Evolutionary conservation across 371 early-diverging fungal species (phyloP).

Genomic region (Mortierella sp.): DNA sequence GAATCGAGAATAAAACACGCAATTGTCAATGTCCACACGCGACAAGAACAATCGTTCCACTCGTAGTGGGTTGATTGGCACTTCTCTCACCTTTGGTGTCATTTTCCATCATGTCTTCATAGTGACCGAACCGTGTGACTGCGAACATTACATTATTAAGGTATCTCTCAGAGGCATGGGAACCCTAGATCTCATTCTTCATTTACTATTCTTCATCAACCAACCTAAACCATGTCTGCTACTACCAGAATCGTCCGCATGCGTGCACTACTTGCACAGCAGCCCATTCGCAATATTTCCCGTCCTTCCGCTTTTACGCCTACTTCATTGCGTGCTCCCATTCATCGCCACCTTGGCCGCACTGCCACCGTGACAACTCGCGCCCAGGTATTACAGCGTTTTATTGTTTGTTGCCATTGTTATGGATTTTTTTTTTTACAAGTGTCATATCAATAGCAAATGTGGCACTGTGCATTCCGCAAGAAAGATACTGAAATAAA

Average conservation of each 20-base stretch:
- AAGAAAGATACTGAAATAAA: background rate
- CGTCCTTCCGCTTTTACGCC: background rate
- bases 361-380: conserved; percentile 31
- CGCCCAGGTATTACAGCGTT: conserved; percentile 6
- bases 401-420: background rate
- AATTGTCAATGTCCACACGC: too few relatives aligned
- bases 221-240: conserved; percentile 25
- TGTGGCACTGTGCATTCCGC: conserved; percentile 3
- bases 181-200: background rate
- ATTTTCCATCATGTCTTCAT: background rate
- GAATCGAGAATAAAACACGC: too few relatives aligned
- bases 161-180: background rate
- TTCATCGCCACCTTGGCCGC: conserved; percentile 40
- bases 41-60: too few relatives aligned
- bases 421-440: too few relatives aligned
- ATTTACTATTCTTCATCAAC: background rate
- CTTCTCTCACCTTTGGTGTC: background rate
- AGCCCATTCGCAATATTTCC: conserved; percentile 1
- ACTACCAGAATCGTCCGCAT: conserved; percentile 24
- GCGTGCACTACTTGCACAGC: conserved; percentile 27
- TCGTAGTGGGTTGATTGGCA: too few relatives aligned
- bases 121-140: background rate
- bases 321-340: conserved; percentile 28
- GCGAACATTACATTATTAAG: conserved; percentile 1
- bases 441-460: background rate